Evolutionary conservation across 352 stramenopile species (phyloP), one percentile per base, ranked within the genome.

Genomic region (Phytophthora parvispora): DNA sequence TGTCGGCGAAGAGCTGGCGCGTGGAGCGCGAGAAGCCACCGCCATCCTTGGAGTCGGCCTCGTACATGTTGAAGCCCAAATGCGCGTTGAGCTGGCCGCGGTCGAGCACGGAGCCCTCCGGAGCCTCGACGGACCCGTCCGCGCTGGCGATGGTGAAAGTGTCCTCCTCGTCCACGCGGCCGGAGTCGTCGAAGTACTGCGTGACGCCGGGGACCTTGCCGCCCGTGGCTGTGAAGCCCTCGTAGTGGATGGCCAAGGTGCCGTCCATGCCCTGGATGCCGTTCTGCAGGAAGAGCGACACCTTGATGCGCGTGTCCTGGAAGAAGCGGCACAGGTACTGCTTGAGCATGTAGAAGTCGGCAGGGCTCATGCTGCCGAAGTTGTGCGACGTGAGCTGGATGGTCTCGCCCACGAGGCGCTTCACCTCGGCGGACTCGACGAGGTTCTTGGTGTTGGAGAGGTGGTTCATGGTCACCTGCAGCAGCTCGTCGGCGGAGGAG

Each of bases 231-330:
- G 92, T 90, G 53, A 88, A 85, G 7, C 92, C 92, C 29, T 95
- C 84, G 64, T 84, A 77, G 55, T 91, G 82, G 36, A 98, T 81
- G 10, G 80, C 68, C 6, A 98, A 70, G 27, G 88, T 97, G 47
- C 90, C 92, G 67, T 98, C 90, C 62, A 82, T 84, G 12, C 80
- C 75, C 52, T 98, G 93, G 53, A 97, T 90, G 48, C 90, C 82
- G 48, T 90, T 92, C 68, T 98, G 91, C 34, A 98, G 67, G 64
- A 98, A 97, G 49, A 98, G 83, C 34, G 89, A 97, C 4, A 98
- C 92, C 64, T 97, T 97, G 70, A 98, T 96, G 56, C 92, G 91
- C 9, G 88, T 87, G 64, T 95, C 91, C 67, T 97, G 88, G 79
- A 97, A 97, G 76, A 98, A 98, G 8, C 86, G 83, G 52, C 85